phyloP scores from a whole-genome alignment of 495 filamentous ascomycete genomes.

The Lasiosphaeris hirsuta region DNA sequence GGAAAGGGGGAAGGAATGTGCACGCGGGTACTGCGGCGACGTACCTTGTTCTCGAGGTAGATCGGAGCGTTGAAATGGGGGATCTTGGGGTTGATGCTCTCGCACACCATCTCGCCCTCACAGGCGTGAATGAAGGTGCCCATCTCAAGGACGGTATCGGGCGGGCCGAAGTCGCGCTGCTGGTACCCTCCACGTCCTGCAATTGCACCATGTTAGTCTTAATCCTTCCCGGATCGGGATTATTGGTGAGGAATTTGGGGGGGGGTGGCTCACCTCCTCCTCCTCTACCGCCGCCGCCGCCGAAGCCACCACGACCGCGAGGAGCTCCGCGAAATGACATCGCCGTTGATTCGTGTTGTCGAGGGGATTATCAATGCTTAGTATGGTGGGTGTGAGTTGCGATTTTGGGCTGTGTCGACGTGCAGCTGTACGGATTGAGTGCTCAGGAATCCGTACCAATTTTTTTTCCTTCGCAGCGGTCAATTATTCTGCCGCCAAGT shows the following conservation, averaged over 20 bases:
- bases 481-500: slow-evolving; percentile 17
- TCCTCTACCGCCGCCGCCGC: slow-evolving; percentile 20
- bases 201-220: background rate
- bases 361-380: background rate
- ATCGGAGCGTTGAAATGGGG: slow-evolving; percentile 99
- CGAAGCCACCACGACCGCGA: slow-evolving; percentile 29
- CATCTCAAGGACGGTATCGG: slow-evolving; percentile 65
- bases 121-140: slow-evolving; percentile 88
- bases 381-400: background rate
- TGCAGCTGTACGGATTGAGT: background rate
- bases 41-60: slow-evolving; percentile 95
- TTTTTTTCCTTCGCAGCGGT: slow-evolving; percentile 16
- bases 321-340: slow-evolving; percentile 34
- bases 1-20: background rate
- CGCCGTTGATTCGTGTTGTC: background rate
- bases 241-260: background rate
- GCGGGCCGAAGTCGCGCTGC: slow-evolving; percentile 52
- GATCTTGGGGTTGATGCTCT: slow-evolving; percentile 88
- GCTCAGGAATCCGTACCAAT: background rate
- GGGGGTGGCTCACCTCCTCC: slow-evolving; percentile 15
- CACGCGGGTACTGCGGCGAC: background rate
- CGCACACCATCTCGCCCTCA: slow-evolving; percentile 96
- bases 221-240: background rate
- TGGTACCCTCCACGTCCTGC: slow-evolving; percentile 53
- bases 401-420: background rate